These are phyloP conservation scores for Aspergillus thermomutatus DNA, from an alignment of 2,329 filamentous ascomycete species.

Conservation along the genomic window DNA sequence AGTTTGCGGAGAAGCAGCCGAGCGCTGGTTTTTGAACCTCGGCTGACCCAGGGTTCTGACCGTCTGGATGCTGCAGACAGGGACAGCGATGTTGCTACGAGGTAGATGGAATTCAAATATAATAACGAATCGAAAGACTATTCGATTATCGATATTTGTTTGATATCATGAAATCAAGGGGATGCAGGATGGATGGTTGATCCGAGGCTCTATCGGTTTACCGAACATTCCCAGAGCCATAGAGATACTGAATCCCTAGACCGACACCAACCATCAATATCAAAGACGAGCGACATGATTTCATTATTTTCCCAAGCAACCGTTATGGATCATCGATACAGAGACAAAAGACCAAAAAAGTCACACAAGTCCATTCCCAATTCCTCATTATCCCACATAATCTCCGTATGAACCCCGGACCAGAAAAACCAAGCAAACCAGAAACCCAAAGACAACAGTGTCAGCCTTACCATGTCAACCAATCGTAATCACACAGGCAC, in stretches of 20 bases:
- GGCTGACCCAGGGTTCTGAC: slow-evolving; percentile 12
- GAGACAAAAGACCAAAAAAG: slow-evolving; percentile 6
- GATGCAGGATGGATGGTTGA: neutral
- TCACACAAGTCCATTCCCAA: neutral
- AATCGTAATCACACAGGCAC: neutral
- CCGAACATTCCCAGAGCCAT: no score
- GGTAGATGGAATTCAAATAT: neutral
- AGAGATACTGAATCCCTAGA: no score
- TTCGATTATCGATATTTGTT: neutral
- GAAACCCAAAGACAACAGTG: neutral
- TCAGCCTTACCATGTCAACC: neutral
- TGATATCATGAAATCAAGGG: neutral
- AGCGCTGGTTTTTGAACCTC: slow-evolving; percentile 23
- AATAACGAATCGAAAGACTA: neutral
- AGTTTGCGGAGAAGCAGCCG: slow-evolving; percentile 28
- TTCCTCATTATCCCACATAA: neutral
- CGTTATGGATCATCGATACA: slow-evolving; percentile 3
- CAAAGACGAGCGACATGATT: neutral
- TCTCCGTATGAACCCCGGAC: slow-evolving; percentile 2
- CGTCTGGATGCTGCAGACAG: neutral
- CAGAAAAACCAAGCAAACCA: neutral
- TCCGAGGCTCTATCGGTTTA: no score
- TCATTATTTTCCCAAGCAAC: slow-evolving; percentile 6
- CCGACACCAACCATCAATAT: no score
- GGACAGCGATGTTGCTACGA: neutral